A percentile compares a stretch with the other conserved stretches of the same genome.
Conservation (phyloP, 306 rosid species). For the Acmispon strigosus region DNA sequence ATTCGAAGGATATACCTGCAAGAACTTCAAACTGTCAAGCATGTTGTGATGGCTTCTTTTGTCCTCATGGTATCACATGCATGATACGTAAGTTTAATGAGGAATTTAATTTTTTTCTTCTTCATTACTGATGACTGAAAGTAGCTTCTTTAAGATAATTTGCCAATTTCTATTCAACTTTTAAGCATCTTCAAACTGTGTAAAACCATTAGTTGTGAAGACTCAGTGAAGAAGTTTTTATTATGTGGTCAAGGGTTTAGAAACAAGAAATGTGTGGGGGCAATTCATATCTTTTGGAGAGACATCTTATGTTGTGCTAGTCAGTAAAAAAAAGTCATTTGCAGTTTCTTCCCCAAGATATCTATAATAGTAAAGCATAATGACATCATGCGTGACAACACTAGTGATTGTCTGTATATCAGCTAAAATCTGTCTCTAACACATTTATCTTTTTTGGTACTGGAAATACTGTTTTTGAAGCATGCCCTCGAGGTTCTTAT, state of each 20-base stretch:
- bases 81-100: conserved; percentile 81
- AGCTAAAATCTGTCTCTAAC: conserved; percentile 29
- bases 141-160: conserved; percentile 13
- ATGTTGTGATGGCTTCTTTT: conserved; percentile 94
- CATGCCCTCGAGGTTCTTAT: conserved; percentile 92
- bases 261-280: neutral
- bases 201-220: neutral
- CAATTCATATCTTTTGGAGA: neutral
- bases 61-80: conserved; percentile 95
- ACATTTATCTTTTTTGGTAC: conserved; percentile 21
- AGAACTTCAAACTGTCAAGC: conserved; percentile 70
- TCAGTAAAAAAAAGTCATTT: neutral
- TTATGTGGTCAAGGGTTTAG: neutral
- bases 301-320: neutral
- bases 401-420: neutral
- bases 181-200: neutral
- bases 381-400: neutral
- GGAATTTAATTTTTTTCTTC: neutral
- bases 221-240: neutral
- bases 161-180: neutral
- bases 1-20: conserved; percentile 61
- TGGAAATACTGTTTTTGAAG: conserved; percentile 41
- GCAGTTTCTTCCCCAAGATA: neutral
- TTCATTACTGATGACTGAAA: neutral
- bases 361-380: neutral